Evolutionary conservation across 2,329 filamentous ascomycete genomes (phyloP).

Genomic region (Neonectria neomacrospora): DNA sequence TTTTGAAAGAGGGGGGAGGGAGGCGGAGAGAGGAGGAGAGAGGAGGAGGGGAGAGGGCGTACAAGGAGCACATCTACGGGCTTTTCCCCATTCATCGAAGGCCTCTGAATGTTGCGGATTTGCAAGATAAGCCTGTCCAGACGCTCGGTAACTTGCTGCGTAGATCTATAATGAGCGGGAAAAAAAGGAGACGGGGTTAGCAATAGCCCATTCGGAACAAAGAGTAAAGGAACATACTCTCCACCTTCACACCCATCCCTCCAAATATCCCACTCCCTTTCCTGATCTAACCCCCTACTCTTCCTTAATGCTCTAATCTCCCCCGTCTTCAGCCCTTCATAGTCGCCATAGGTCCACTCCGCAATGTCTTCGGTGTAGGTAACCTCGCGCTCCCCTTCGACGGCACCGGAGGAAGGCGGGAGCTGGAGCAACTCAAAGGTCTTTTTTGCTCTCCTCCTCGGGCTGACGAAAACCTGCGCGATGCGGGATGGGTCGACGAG

Average conservation of each 20-base stretch:
- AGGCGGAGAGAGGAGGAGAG: no score
- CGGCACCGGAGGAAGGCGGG: constrained; percentile 49
- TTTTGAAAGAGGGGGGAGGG: no score
- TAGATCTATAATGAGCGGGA: constrained; percentile 31
- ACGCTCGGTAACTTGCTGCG: constrained; percentile 52
- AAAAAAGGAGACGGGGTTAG: background rate
- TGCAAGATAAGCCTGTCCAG: constrained; percentile 55
- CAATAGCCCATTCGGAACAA: background rate
- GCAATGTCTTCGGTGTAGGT: constrained; percentile 62
- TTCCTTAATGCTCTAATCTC: constrained; percentile 61
- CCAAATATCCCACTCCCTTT: constrained; percentile 65
- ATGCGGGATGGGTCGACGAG: constrained; percentile 62
- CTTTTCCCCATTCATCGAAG: constrained; percentile 53
- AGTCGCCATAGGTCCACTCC: constrained; percentile 73
- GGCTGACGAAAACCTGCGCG: constrained; percentile 61
- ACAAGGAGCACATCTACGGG: constrained; percentile 51
- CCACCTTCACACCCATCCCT: constrained; percentile 67
- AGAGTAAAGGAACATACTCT: constrained; percentile 55
- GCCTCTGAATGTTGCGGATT: constrained; percentile 53
- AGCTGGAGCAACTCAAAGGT: constrained; percentile 61
- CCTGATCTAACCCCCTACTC: constrained; percentile 58
- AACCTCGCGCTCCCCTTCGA: constrained; percentile 39
- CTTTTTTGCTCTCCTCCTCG: constrained; percentile 58
- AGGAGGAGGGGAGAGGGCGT: constrained; percentile 4
- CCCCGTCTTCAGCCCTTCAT: constrained; percentile 66